A percentile compares a stretch with the other conserved stretches of the same genome.
phyloP scores from a whole-genome alignment of 176 grass and related monocot species.

The Otatea glauca region DNA sequence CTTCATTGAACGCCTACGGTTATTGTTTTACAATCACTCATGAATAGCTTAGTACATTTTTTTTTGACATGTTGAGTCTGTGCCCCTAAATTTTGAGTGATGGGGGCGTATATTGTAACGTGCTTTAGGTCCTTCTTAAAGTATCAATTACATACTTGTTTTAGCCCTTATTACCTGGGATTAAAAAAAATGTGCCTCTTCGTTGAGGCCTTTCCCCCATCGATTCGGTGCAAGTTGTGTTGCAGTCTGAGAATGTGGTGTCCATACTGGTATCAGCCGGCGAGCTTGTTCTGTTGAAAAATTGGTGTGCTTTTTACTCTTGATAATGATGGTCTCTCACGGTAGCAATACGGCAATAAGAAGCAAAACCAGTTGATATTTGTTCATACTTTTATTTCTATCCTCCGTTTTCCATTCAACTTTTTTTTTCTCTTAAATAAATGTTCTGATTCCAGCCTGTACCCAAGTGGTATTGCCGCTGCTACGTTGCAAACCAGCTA shows the following conservation, averaged over 20 bases:
- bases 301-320: background rate
- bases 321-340: background rate
- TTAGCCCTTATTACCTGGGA: constrained; percentile 8
- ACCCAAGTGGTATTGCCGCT: background rate
- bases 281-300: background rate
- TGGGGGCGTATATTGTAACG: constrained; percentile 51
- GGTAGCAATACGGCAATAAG: background rate
- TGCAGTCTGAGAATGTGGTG: background rate
- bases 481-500: background rate
- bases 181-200: background rate
- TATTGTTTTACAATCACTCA: constrained; percentile 16
- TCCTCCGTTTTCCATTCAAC: background rate
- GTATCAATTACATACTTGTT: constrained; percentile 10
- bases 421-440: background rate
- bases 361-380: background rate
- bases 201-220: background rate
- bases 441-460: background rate
- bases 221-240: background rate
- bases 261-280: background rate
- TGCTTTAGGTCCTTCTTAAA: constrained; percentile 29
- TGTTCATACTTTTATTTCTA: background rate
- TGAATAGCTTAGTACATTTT: constrained; percentile 18
- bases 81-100: constrained; percentile 58
- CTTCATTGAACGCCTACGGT: background rate
- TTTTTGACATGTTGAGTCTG: constrained; percentile 12